Base-by-base conservation (phyloP, 1,139 yeast species). In the Saccharomyces hybrid region DNA sequence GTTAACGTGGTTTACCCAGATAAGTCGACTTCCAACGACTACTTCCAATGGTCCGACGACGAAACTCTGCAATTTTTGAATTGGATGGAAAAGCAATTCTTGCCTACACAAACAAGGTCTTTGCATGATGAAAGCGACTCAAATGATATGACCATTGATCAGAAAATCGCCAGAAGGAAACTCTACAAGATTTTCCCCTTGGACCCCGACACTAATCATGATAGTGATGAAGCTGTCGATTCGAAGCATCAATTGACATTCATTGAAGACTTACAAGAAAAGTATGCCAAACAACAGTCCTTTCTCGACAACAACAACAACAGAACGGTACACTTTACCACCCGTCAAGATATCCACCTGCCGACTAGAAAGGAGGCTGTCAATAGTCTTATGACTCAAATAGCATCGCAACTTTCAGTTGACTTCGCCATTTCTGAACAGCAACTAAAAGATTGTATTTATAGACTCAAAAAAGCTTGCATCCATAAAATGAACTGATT, bases 131-230 rank as follows among this genome's bases (percentile, higher is more conserved):
- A 53, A 4, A 41, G 38, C 20, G 57, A 56, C 34, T 38, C 44
- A 6, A 47, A 42, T 11, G 53, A 46, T 23, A 47, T 59, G 25
- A 57, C 60, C 8, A 59, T 68, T 44, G 71, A 68, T 56, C 63
- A 66, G 38, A 61, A 55, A 46, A 68, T 68, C 48, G 69, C 68
- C 23, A 57, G 55, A 41, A 60, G 66, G 49, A 66, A 64, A 54
- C 59, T 68, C 23, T 57, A 63, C 51, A 61, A 60, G 46, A 56
- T 68, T 14, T 55, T 67, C 34, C 70, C 71, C 11, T 31, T 65
- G 26, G 53, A 53, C 2, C 49, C 56, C 2, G 23, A 32, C 9
- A 34, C 25, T 25, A 31, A 29, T 32, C 5, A 13, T 13, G 26
- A 27, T 14, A 20, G 23, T 20, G 5, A 20, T 5, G 47, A 38